A percentile compares a stretch with the other conserved stretches of the same genome.
Conservation (phyloP, 805 yeast species). For the Aciculoconidium aculeatum region DNA sequence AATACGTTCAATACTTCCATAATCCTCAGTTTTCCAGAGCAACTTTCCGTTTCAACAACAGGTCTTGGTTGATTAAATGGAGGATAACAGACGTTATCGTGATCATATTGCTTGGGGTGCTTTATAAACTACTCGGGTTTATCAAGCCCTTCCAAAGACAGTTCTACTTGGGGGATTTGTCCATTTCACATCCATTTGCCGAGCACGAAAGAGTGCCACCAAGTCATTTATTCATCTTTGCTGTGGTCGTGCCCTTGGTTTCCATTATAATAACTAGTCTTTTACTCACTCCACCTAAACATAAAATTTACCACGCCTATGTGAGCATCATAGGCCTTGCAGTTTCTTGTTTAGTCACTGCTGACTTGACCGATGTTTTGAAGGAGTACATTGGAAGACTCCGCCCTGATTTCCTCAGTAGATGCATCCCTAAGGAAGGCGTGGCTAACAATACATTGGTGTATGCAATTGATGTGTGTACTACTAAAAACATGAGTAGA, state of each 20-base stretch:
- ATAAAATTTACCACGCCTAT: slow-evolving; percentile 55
- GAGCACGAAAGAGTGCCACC: slow-evolving; percentile 65
- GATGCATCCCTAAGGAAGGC: slow-evolving; percentile 65
- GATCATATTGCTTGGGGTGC: slow-evolving; percentile 16
- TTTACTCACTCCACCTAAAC: slow-evolving; percentile 44
- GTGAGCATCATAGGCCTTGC: slow-evolving; percentile 62
- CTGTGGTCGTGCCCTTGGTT: slow-evolving; percentile 45
- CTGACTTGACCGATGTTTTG: slow-evolving; percentile 62
- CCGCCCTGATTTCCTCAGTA: slow-evolving; percentile 85
- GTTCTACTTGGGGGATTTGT: slow-evolving; percentile 67
- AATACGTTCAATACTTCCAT: slow-evolving; percentile 1
- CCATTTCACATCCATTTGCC: slow-evolving; percentile 79
- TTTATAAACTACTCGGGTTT: slow-evolving; percentile 17
- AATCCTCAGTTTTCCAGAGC: slow-evolving; percentile 1
- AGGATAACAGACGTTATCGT: slow-evolving; percentile 17
- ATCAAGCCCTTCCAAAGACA: slow-evolving; percentile 68
- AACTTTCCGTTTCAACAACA: slow-evolving; percentile 2
- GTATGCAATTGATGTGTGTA: slow-evolving; percentile 60
- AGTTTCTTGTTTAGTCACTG: slow-evolving; percentile 53
- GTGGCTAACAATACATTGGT: slow-evolving; percentile 53
- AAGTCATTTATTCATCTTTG: slow-evolving; percentile 46
- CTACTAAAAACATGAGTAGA: slow-evolving; percentile 38
- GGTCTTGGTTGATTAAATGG: slow-evolving; percentile 18
- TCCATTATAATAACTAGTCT: slow-evolving; percentile 30
- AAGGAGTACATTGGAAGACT: slow-evolving; percentile 86